A percentile compares a stretch with the other conserved stretches of the same genome.
These are phyloP conservation scores for Pichia sp. DNA, from an alignment of 1,139 yeast species.

Conservation along the genomic window DNA sequence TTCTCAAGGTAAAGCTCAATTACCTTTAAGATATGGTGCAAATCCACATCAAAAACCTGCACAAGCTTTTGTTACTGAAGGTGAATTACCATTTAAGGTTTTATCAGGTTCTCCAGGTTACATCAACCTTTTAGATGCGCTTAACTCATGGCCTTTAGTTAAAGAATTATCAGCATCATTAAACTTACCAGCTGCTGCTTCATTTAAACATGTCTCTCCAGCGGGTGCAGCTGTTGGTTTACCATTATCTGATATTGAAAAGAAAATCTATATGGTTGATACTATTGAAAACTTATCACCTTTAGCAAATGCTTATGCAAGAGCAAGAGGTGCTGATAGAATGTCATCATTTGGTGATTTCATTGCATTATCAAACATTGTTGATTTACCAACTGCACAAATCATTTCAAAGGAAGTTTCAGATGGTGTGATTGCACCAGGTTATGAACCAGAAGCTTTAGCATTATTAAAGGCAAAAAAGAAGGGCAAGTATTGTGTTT, in stretches of 20 bases:
- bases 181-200: slow-evolving; percentile 96
- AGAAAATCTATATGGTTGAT: slow-evolving; percentile 89
- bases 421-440: slow-evolving; percentile 99
- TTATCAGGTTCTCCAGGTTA: slow-evolving; percentile 95
- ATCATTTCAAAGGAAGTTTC: slow-evolving; percentile 96
- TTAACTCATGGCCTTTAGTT: slow-evolving; percentile 97
- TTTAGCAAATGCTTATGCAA: slow-evolving; percentile 94
- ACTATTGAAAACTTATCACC: slow-evolving; percentile 95
- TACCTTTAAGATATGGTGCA: slow-evolving; percentile 95
- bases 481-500: slow-evolving; percentile 93
- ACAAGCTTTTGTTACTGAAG: slow-evolving; percentile 82
- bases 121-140: slow-evolving; percentile 90
- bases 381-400: slow-evolving; percentile 92
- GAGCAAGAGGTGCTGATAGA: slow-evolving; percentile 99
- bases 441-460: slow-evolving; percentile 86
- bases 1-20: slow-evolving; percentile 81
- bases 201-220: slow-evolving; percentile 97
- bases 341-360: slow-evolving; percentile 99
- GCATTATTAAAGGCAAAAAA: slow-evolving; percentile 85
- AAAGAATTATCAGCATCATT: slow-evolving; percentile 92
- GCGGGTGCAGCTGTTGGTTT: slow-evolving; percentile 98
- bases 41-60: slow-evolving; percentile 99
- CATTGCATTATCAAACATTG: slow-evolving; percentile 93
- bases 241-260: slow-evolving; percentile 84
- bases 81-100: slow-evolving; percentile 90